These are phyloP conservation scores for Sarocladiaceae sp. DNA, from an alignment of 2,329 filamentous ascomycete species.

Conservation along the genomic window DNA sequence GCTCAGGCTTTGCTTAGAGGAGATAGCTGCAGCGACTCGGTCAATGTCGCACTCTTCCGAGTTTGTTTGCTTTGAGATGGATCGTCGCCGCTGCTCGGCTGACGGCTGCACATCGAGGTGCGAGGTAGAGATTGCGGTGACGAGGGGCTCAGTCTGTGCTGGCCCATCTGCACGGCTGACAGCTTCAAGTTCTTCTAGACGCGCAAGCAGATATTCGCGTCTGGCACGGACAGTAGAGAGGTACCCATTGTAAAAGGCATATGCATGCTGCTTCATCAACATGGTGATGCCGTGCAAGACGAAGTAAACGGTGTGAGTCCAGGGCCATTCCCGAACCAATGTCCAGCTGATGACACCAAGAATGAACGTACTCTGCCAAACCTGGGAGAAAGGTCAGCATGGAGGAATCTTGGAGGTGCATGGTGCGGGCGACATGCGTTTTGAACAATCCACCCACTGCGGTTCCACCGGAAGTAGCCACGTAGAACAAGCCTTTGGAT, in stretches of 20 bases:
- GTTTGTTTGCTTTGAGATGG: constrained; percentile 21
- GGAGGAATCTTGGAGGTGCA: background rate
- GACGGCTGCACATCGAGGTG: constrained; percentile 37
- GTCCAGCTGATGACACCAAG: constrained; percentile 57
- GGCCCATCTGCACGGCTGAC: constrained; percentile 31
- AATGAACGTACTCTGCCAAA: constrained; percentile 65
- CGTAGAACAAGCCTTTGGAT: constrained; percentile 55
- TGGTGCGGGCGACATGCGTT: constrained; percentile 37
- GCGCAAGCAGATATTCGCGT: constrained; percentile 35
- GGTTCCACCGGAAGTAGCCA: constrained; percentile 62
- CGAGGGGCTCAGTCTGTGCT: constrained; percentile 29
- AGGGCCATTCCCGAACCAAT: constrained; percentile 68
- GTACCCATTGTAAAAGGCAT: constrained; percentile 73
- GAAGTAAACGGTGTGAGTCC: constrained; percentile 76
- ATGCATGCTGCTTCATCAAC: constrained; percentile 80
- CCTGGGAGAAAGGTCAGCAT: constrained; percentile 23
- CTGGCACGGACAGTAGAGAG: constrained; percentile 54
- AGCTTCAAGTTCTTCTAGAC: constrained; percentile 51
- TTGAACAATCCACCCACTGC: constrained; percentile 66
- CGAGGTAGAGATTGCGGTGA: constrained; percentile 36
- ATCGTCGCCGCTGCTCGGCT: constrained; percentile 35
- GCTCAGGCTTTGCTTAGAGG: constrained; percentile 53
- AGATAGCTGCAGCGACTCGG: constrained; percentile 54
- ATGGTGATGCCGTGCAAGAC: constrained; percentile 68
- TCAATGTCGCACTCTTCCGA: constrained; percentile 48